Percentiles rank a stretch among this genome's conserved stretches.
phyloP scores from a whole-genome alignment of 306 rosid species.

The Fragaria iinumae region DNA sequence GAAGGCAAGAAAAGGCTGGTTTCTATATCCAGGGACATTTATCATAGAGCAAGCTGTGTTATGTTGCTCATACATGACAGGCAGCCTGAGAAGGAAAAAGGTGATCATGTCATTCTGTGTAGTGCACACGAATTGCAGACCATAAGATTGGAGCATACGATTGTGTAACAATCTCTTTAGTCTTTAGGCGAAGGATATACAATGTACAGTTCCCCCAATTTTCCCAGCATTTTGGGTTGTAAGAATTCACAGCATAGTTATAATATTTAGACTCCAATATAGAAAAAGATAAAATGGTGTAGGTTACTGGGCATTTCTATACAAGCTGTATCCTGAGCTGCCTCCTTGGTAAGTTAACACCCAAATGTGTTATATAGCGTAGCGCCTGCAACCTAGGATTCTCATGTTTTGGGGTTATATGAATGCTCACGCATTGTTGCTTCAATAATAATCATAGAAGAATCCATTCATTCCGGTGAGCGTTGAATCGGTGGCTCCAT shows the following conservation, averaged over 20 bases:
- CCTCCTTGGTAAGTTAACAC: background rate
- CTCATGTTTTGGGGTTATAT: background rate
- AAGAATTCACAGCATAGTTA: no score
- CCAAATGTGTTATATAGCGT: background rate
- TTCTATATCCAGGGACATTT: slow-evolving; percentile 17
- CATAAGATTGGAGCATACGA: slow-evolving; percentile 22
- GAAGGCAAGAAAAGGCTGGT: slow-evolving; percentile 23
- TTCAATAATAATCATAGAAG: background rate
- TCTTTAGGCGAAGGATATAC: slow-evolving; percentile 9
- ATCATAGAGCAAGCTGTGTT: slow-evolving; percentile 9
- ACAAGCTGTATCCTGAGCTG: background rate
- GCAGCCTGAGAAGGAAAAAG: slow-evolving; percentile 11
- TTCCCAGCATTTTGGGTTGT: slow-evolving; percentile 21
- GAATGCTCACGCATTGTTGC: background rate
- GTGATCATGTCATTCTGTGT: background rate
- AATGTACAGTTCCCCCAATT: slow-evolving; percentile 16
- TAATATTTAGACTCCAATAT: background rate
- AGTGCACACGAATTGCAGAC: slow-evolving; percentile 3
- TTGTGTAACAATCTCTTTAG: slow-evolving; percentile 18
- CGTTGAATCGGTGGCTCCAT: background rate
- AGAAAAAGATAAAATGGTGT: background rate
- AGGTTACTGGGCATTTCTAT: background rate
- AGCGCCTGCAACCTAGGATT: background rate
- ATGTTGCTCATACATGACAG: slow-evolving; percentile 14
- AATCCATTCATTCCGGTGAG: background rate